Evolutionary conservation across 2,329 filamentous ascomycete genomes (phyloP).

Genomic region (Chaetomiaceae sp.): DNA sequence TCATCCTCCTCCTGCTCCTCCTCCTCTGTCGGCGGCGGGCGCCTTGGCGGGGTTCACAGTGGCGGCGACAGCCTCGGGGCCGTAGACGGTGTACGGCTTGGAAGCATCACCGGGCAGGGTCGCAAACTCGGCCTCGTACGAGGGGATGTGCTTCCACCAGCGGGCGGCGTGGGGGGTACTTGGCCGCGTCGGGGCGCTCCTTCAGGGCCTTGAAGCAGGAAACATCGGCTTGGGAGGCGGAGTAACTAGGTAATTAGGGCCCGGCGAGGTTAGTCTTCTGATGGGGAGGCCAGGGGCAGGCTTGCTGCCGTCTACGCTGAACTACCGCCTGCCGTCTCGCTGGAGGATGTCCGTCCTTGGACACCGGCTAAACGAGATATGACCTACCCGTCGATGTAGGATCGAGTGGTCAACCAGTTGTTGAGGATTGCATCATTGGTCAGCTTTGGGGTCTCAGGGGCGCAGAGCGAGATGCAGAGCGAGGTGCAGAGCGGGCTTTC

Average conservation of each 20-base stretch:
- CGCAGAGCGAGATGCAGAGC: too few species aligned
- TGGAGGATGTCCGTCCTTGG: too few species aligned
- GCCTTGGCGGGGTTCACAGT: slow-evolving; percentile 84
- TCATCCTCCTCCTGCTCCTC: slow-evolving; percentile 67
- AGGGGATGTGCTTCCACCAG: slow-evolving; percentile 98
- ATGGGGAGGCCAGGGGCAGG: too few species aligned
- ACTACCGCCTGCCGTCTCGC: too few species aligned
- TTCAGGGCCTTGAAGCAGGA: slow-evolving; percentile 88
- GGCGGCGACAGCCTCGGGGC: slow-evolving; percentile 73
- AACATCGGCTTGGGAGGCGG: slow-evolving; percentile 91
- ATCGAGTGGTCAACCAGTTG: too few species aligned
- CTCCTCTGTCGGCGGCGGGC: slow-evolving; percentile 49
- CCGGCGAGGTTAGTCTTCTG: too few species aligned
- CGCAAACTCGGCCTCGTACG: slow-evolving; percentile 88
- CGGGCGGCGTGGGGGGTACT: slow-evolving; percentile 88
- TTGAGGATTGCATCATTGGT: too few species aligned
- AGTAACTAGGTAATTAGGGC: slow-evolving; percentile 44
- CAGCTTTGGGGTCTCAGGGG: too few species aligned
- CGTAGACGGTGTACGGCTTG: slow-evolving; percentile 85
- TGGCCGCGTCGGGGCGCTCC: slow-evolving; percentile 68
- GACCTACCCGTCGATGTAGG: too few species aligned
- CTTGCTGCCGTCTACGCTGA: too few species aligned
- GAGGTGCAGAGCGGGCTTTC: too few species aligned
- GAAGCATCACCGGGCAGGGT: slow-evolving; percentile 85
- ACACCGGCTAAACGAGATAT: too few species aligned